Evolutionary conservation across 352 stramenopile genomes (phyloP).

Genomic region (Pythium insidiosum): DNA sequence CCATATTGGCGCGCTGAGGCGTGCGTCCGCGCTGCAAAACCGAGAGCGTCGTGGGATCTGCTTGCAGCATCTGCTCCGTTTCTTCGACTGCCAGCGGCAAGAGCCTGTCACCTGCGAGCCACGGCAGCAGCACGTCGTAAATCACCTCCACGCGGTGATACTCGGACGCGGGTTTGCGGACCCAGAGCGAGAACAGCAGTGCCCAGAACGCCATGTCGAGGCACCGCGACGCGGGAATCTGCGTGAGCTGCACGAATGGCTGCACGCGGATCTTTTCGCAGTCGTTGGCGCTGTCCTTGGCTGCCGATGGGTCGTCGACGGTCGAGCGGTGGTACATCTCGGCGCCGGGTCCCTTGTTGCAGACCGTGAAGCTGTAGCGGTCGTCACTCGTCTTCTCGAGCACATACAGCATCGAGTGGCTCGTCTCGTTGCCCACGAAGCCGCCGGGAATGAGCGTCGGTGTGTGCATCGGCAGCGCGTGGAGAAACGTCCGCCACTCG

Average conservation of each 20-base stretch:
- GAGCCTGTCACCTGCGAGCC: slow-evolving; percentile 69
- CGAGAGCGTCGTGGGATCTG: slow-evolving; percentile 18
- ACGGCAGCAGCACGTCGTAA: slow-evolving; percentile 87
- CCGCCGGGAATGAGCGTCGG: slow-evolving; percentile 65
- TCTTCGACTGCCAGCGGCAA: slow-evolving; percentile 53
- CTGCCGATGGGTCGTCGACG: slow-evolving; percentile 5
- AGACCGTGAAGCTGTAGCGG: slow-evolving; percentile 78
- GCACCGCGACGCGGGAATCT: slow-evolving; percentile 50
- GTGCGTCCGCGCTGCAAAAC: slow-evolving; percentile 26
- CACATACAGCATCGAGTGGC: slow-evolving; percentile 79
- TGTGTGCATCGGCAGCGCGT: slow-evolving; percentile 26
- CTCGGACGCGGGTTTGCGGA: slow-evolving; percentile 76
- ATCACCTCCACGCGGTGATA: slow-evolving; percentile 84
- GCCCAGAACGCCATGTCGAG: slow-evolving; percentile 85
- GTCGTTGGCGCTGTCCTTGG: slow-evolving; percentile 3
- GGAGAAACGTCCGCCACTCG: slow-evolving; percentile 61
- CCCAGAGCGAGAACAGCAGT: slow-evolving; percentile 78
- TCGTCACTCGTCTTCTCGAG: slow-evolving; percentile 57
- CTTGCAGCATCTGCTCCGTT: slow-evolving; percentile 17
- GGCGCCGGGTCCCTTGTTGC: slow-evolving; percentile 80
- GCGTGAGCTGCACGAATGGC: slow-evolving; percentile 56
- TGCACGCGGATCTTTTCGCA: slow-evolving; percentile 79
- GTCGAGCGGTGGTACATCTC: slow-evolving; percentile 75
- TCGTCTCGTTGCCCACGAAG: slow-evolving; percentile 62
- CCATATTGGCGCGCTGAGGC: slow-evolving; percentile 59